Percentiles rank a stretch among this genome's conserved stretches.
phyloP scores from a whole-genome alignment of 2,329 filamentous ascomycete species.

The Fusarium ramigenum region DNA sequence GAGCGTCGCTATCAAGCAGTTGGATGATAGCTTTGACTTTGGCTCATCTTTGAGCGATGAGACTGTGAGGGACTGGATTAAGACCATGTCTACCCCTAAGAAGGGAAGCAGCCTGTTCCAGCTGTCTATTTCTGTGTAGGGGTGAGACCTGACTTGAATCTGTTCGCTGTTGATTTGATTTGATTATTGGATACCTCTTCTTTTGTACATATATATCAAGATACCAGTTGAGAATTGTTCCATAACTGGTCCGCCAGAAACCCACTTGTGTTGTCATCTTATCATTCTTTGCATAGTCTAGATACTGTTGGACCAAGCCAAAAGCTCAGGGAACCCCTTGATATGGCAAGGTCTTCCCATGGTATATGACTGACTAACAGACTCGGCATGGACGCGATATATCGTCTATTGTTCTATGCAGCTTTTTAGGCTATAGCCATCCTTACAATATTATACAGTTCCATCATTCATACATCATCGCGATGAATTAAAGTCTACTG shows the following conservation, averaged over 20 bases:
- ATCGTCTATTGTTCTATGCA: constrained; percentile 15
- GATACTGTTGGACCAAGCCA: too few species aligned
- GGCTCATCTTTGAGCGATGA: constrained; percentile 49
- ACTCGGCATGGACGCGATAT: not conserved
- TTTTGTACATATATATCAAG: constrained; percentile 16
- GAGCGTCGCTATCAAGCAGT: constrained; percentile 65
- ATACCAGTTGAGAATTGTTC: constrained; percentile 7
- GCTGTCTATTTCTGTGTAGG: not conserved
- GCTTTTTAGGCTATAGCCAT: constrained; percentile 21
- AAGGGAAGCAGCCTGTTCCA: constrained; percentile 40
- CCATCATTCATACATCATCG: constrained; percentile 34
- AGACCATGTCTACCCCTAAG: constrained; percentile 15
- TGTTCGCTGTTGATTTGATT: not conserved
- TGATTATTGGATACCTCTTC: constrained; percentile 10
- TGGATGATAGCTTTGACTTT: constrained; percentile 56
- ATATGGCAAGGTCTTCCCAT: too few species aligned
- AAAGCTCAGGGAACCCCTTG: too few species aligned
- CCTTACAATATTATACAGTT: constrained; percentile 41
- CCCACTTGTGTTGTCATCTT: not conserved
- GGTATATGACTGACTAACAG: too few species aligned
- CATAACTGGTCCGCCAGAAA: not conserved
- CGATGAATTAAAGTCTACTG: not conserved
- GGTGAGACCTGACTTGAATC: not conserved
- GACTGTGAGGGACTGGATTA: constrained; percentile 50
- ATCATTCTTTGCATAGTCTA: not conserved